Percentiles rank a stretch among this genome's conserved stretches.
Conservation (phyloP, 805 yeast genomes). For the Alloascoidea africana region DNA sequence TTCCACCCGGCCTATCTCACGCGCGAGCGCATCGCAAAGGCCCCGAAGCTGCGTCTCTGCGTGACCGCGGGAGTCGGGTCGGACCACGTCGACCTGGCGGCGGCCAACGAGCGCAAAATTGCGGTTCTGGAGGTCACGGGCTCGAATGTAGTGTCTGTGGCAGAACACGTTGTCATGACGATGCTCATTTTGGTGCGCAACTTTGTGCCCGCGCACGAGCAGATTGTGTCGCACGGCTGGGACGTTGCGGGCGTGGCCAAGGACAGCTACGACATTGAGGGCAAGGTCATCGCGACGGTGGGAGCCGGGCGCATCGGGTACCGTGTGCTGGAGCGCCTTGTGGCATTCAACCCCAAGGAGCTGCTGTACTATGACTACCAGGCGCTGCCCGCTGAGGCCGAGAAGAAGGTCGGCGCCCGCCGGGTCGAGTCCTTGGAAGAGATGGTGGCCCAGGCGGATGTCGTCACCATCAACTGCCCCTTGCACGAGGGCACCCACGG, state of each 20-base stretch:
- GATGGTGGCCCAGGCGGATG: conserved; percentile 49
- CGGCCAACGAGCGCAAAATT: conserved; percentile 46
- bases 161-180: conserved; percentile 68
- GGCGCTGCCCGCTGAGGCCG: conserved; percentile 43
- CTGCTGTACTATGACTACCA: conserved; percentile 66
- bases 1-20: conserved; percentile 72
- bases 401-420: conserved; percentile 39
- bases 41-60: conserved; percentile 53
- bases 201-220: conserved; percentile 68
- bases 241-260: conserved; percentile 66
- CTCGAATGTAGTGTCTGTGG: conserved; percentile 65
- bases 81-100: conserved; percentile 62
- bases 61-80: conserved; percentile 81
- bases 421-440: conserved; percentile 48
- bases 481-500: conserved; percentile 58
- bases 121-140: conserved; percentile 78
- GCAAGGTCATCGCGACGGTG: conserved; percentile 63
- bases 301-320: conserved; percentile 77
- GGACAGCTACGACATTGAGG: conserved; percentile 62
- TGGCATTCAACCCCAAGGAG: conserved; percentile 62
- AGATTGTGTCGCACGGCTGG: conserved; percentile 48
- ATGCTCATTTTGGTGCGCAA: conserved; percentile 58
- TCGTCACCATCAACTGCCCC: conserved; percentile 68
- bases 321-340: conserved; percentile 55
- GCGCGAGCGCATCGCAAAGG: conserved; percentile 47